Base-by-base conservation (phyloP, 352 stramenopile genomes). In the Globisporangium spinosum region DNA sequence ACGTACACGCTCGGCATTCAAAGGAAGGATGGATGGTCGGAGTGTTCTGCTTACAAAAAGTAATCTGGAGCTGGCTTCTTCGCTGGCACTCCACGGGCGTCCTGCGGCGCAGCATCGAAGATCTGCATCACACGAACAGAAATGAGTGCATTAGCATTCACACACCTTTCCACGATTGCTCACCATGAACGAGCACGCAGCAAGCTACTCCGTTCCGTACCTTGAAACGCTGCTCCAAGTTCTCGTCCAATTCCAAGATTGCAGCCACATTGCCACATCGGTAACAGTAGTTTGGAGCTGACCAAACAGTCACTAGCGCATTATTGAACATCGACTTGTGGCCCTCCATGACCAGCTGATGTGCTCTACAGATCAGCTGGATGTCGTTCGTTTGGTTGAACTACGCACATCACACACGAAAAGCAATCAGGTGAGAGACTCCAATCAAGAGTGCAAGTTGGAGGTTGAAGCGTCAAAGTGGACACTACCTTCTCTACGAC, bases 21-120 rank as follows among this genome's bases (percentile, higher is more conserved):
- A n/a, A 32, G 2, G 35, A 9, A 65, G 43, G 23, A 12, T 4
- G 43, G 23, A 12, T 4, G 49, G 38, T 47, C 53, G 53, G 17
- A 15, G 20, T 3, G n/a, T 22, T 53, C 43, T 62, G 40, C 59
- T 90, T 94, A 99, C 74, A 99, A 87, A 83, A 99, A 99, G 85
- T 99, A 99, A 77, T 99, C 98, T 15, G 97, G 97, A 22, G 97
- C 96, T 45, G 98, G 97, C 78, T 99, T 99, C 81, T 99, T 99
- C 49, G 97, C 90, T 38, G 97, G 97, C 22, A 99, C 95, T 23
- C 97, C 97, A 70, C 98, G 87, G 6, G 91, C 94, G 66, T 99
- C 97, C 77, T 99, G 96, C 47, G 98, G 97, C 10, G 97, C 97
- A 2, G 98, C 97, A 78, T 99, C 97, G 77, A 99, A 99, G 73